A percentile compares a stretch with the other conserved stretches of the same genome.
These are phyloP conservation scores for Plantago coronopus DNA, from an alignment of 305 asterid genomes.

Conservation along the genomic window DNA sequence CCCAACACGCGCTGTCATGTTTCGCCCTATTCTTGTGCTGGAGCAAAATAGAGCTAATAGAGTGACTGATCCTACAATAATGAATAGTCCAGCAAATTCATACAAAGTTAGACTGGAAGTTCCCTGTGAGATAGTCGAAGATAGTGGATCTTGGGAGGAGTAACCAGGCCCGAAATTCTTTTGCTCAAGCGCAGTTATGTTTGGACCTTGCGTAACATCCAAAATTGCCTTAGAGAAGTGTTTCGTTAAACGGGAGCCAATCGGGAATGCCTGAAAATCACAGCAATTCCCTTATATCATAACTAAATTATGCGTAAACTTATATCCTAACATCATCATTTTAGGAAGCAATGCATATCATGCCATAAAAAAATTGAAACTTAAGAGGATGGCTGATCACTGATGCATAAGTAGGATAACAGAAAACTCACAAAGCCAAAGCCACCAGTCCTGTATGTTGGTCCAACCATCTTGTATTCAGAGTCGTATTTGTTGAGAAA, in stretches of 20 bases:
- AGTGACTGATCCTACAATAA: constrained; percentile 6
- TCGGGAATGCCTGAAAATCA: constrained; percentile 30
- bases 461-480: constrained; percentile 49
- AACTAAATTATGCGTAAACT: background rate
- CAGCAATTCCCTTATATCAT: constrained; percentile 5
- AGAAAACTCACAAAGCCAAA: constrained; percentile 49
- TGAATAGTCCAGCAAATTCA: constrained; percentile 5
- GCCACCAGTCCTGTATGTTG: constrained; percentile 51
- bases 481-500: constrained; percentile 37
- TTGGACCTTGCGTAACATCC: constrained; percentile 4
- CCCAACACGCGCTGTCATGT: background rate
- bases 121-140: constrained; percentile 12
- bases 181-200: background rate
- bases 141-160: constrained; percentile 8
- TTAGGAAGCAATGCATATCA: no score
- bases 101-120: constrained; percentile 3
- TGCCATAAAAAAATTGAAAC: background rate
- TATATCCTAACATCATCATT: background rate
- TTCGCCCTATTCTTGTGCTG: background rate
- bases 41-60: constrained; percentile 6
- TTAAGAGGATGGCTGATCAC: background rate
- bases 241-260: background rate
- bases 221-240: constrained; percentile 11
- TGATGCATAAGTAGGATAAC: background rate
- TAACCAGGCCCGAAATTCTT: constrained; percentile 10